Evolutionary conservation across 306 rosid genomes (phyloP).

Genomic region (Pyrus pyrifolia): DNA sequence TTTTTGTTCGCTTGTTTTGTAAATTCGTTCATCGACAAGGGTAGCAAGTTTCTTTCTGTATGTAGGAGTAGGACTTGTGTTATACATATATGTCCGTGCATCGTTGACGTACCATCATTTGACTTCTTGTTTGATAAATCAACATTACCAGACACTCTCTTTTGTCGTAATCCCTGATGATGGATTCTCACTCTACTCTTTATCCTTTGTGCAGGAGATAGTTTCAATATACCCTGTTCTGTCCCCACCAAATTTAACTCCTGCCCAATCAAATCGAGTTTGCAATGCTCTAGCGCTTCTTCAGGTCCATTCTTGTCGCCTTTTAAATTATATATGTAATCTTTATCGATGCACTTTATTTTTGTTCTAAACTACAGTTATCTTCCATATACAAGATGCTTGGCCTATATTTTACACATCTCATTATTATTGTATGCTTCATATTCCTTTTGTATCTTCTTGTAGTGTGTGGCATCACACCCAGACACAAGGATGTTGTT

Average conservation of each 20-base stretch:
- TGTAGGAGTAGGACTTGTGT: background rate
- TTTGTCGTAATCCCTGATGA: background rate
- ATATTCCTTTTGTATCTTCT: constrained; percentile 8
- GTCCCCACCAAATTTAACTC: constrained; percentile 62
- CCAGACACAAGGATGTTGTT: constrained; percentile 72
- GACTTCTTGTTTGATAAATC: constrained; percentile 1
- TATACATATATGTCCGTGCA: background rate
- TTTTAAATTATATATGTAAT: background rate
- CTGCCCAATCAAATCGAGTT: constrained; percentile 72
- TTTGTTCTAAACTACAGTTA: background rate
- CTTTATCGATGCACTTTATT: background rate
- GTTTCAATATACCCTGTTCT: constrained; percentile 68
- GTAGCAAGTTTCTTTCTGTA: background rate
- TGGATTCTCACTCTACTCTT: background rate
- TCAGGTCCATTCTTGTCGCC: constrained; percentile 46
- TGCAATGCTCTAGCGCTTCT: constrained; percentile 92
- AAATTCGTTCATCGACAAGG: background rate
- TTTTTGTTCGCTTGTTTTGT: background rate
- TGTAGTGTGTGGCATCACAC: constrained; percentile 85
- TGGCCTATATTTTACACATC: background rate
- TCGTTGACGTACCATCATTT: background rate
- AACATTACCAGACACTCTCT: background rate
- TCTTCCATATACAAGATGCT: background rate
- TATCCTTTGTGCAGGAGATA: constrained; percentile 50
- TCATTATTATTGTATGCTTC: background rate